A percentile compares a stretch with the other conserved stretches of the same genome.
phyloP scores from a whole-genome alignment of 1,284 basidiomycete species.

The Schizophyllum commune region DNA sequence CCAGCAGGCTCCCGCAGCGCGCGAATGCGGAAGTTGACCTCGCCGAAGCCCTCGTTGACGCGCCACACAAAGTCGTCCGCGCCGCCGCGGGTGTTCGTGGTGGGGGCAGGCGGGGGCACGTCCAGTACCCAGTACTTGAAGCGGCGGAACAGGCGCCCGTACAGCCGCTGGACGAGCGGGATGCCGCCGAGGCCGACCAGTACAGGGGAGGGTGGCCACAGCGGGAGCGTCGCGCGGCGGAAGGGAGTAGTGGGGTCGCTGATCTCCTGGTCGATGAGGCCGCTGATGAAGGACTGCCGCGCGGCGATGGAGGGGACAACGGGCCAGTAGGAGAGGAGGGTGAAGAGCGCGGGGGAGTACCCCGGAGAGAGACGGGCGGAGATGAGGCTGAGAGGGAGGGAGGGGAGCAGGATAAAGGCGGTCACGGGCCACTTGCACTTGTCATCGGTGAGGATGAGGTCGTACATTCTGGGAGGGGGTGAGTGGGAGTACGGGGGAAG shows the following conservation, averaged over 20 bases:
- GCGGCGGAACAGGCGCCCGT: slow-evolving; percentile 34
- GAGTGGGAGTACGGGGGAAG: not conserved
- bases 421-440: slow-evolving; percentile 63
- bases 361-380: slow-evolving; percentile 45
- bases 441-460: slow-evolving; percentile 55
- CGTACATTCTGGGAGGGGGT: slow-evolving; percentile 38
- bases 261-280: slow-evolving; percentile 16
- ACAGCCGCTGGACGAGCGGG: slow-evolving; percentile 40
- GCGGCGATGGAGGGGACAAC: slow-evolving; percentile 37
- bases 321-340: slow-evolving; percentile 55
- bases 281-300: slow-evolving; percentile 12
- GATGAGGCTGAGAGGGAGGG: slow-evolving; percentile 50
- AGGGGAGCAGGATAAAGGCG: slow-evolving; percentile 62
- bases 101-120: slow-evolving; percentile 18
- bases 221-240: slow-evolving; percentile 14
- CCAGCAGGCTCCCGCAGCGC: slow-evolving; percentile 6
- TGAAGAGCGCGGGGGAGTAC: slow-evolving; percentile 29
- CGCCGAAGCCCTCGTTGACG: slow-evolving; percentile 12
- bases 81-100: slow-evolving; percentile 10
- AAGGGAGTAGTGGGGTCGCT: not conserved
- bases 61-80: slow-evolving; percentile 10
- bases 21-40: slow-evolving; percentile 9
- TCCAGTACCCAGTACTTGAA: slow-evolving; percentile 43
- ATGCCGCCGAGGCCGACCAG: slow-evolving; percentile 46
- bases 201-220: slow-evolving; percentile 57